Conservation (phyloP, 2,329 filamentous ascomycete species). For the Leptographium procerum region DNA sequence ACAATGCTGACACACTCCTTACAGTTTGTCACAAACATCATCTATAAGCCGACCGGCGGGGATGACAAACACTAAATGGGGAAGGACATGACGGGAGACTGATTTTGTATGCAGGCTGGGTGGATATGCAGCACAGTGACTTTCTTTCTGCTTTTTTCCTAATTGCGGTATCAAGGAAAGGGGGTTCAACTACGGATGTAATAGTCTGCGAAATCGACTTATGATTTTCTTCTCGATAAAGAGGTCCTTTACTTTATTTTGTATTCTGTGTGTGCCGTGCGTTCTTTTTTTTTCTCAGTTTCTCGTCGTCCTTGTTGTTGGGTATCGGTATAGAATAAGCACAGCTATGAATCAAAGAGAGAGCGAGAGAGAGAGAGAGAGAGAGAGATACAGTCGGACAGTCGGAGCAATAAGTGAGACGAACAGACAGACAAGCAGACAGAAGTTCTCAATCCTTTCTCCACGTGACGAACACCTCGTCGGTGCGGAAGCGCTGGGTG, state of each 20-base stretch:
- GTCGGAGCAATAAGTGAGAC: too few relatives aligned
- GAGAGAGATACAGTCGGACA: too few relatives aligned
- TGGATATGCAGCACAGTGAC: neutral
- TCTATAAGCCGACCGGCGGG: constrained; percentile 80
- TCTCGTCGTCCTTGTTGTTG: too few relatives aligned
- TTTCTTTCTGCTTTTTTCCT: neutral
- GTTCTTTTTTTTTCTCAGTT: too few relatives aligned
- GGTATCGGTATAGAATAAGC: neutral
- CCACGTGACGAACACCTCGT: constrained; percentile 73
- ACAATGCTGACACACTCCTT: neutral
- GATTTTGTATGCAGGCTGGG: neutral
- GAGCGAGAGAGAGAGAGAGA: neutral
- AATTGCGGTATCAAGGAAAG: neutral
- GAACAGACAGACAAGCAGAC: too few relatives aligned
- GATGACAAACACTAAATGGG: constrained; percentile 27
- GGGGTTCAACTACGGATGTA: neutral
- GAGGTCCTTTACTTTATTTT: neutral
- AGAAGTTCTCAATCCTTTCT: constrained; percentile 39
- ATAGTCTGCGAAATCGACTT: neutral
- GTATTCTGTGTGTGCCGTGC: too few relatives aligned
- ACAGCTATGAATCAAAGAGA: too few relatives aligned
- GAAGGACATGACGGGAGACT: neutral
- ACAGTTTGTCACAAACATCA: constrained; percentile 92
- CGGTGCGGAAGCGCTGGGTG: constrained; percentile 72
- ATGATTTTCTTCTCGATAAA: neutral